Evolutionary conservation across 2,329 filamentous ascomycete species (phyloP), one percentile per base, ranked within the genome.

Genomic region (Colletotrichum agaves): DNA sequence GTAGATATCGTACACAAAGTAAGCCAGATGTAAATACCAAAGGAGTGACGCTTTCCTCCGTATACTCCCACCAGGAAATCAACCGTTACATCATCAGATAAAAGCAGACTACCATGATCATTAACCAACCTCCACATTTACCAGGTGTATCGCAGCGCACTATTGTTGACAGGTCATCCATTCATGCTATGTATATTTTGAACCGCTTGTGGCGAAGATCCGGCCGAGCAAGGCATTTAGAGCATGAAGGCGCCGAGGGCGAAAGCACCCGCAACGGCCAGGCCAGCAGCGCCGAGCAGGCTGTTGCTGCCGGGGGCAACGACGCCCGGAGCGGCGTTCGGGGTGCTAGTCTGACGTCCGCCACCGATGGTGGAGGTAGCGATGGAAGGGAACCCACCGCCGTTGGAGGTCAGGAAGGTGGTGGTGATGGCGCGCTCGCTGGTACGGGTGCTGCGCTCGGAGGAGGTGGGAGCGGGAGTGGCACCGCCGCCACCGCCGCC

Each of bases 401-500:
- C 63, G 33, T 63, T 63, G 47, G 44, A 53, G 65, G 65, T 68
- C 10, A 68, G 65, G 65, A 68, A 68, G 35, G 65, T 68, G 61
- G 65, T 68, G 61, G 65, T 68, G 55, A 64, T 53, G 49, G 65
- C 41, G 11, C 52, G 59, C 4, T 65, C 53, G 61, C 12, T 49
- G 53, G 37, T 49, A 27, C 46, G 61, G 47, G 41, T 46, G 47
- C 44, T 46, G 50, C 23, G 53, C 47, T 50, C 43, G 35, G 50
- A 17, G n/a, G 64, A 46, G 39, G 21, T 3, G 4, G 21, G 21
- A 23, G 21, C 4, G 6, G 23, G 37, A 41, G 17, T 17, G 17
- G 58, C 35, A n/a, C 46, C 35, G 17, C 46, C 35, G 13, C 61
- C 56, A 46, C 70, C 72, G 35, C 73, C 72, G 35, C 73, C 71